Conservation (phyloP, 257 asterid species). For the Anisodus acutangulus region DNA sequence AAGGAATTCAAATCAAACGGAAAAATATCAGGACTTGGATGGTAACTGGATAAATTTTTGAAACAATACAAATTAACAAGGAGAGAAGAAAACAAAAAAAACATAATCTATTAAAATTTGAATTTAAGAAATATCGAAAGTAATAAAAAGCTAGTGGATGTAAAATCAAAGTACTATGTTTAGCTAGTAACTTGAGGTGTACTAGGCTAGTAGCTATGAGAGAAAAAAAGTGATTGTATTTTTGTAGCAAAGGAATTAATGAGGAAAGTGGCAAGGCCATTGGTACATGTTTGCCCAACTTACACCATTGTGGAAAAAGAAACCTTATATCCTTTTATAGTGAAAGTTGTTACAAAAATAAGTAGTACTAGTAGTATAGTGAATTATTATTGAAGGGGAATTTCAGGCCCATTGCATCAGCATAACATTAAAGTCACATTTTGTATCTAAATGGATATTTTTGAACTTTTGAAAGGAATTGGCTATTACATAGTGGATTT, state of each 20-base stretch:
- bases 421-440: conserved; percentile 34
- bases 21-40: neutral
- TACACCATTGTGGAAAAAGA: conserved; percentile 33
- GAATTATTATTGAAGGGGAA: conserved; percentile 30
- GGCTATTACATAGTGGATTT: conserved; percentile 5
- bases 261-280: conserved; percentile 25
- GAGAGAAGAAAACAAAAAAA: neutral
- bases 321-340: conserved; percentile 40
- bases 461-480: conserved; percentile 25
- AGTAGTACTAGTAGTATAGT: neutral
- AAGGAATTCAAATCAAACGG: neutral
- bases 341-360: conserved; percentile 18
- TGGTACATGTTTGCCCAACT: conserved; percentile 43
- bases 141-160: neutral
- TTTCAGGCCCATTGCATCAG: conserved; percentile 31
- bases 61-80: neutral
- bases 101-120: neutral
- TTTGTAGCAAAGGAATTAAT: conserved; percentile 11
- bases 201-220: neutral
- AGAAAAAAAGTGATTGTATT: neutral
- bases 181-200: neutral
- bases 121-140: neutral
- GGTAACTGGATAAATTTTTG: neutral
- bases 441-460: conserved; percentile 14
- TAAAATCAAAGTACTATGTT: neutral